phyloP scores from a whole-genome alignment of 2,329 filamentous ascomycete genomes.

The Diaporthe citriasiana region DNA sequence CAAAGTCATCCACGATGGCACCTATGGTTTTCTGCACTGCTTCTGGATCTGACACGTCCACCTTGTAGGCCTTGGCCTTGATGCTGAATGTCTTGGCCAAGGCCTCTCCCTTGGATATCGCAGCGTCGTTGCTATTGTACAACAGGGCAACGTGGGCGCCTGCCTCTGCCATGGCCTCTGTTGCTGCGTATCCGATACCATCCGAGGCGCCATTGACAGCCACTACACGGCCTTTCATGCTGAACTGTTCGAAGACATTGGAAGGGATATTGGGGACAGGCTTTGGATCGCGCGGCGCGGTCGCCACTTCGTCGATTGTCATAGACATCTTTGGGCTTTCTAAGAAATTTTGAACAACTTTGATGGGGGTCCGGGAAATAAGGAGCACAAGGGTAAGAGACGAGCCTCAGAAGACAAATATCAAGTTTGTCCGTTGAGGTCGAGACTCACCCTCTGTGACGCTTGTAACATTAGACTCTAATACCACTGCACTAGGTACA shows the following conservation, averaged over 20 bases:
- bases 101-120: constrained; percentile 52
- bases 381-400: neutral
- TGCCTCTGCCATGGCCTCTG: constrained; percentile 62
- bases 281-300: constrained; percentile 53
- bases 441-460: neutral
- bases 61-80: constrained; percentile 58
- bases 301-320: constrained; percentile 50
- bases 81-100: constrained; percentile 57
- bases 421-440: neutral
- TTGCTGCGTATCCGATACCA: constrained; percentile 60
- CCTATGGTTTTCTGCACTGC: constrained; percentile 52
- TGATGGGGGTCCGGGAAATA: too few species aligned
- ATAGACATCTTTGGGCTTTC: constrained; percentile 54
- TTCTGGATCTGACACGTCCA: constrained; percentile 59
- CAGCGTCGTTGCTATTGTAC: constrained; percentile 51
- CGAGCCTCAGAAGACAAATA: too few species aligned
- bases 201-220: constrained; percentile 62
- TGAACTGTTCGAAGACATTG: constrained; percentile 62
- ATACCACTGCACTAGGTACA: neutral
- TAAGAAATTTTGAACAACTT: neutral
- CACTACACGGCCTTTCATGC: constrained; percentile 57
- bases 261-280: constrained; percentile 55
- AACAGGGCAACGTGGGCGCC: constrained; percentile 57
- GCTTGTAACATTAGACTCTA: neutral
- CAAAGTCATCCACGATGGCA: constrained; percentile 56